Evolutionary conservation across 1,284 basidiomycete genomes (phyloP).

Genomic region (Tylopilus sp.): DNA sequence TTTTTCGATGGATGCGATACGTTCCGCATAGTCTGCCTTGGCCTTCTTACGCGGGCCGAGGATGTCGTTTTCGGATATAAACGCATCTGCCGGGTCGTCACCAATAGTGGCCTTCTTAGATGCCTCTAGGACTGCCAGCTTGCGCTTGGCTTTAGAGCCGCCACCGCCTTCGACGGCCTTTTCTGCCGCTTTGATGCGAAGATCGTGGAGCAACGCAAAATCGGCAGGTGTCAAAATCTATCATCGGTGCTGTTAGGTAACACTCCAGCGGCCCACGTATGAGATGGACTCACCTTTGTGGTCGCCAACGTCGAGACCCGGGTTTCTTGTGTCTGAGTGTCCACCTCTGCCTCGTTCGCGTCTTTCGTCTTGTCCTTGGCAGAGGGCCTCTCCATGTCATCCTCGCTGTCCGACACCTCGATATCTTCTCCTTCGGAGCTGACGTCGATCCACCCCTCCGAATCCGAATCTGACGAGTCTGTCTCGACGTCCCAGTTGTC

Average conservation of each 20-base stretch:
- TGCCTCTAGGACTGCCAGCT: constrained; percentile 83
- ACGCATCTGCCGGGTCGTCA: constrained; percentile 65
- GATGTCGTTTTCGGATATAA: constrained; percentile 93
- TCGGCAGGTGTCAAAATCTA: constrained; percentile 98
- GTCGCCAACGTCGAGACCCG: constrained; percentile 77
- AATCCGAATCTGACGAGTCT: constrained; percentile 72
- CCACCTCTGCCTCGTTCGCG: constrained; percentile 41
- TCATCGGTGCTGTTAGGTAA: constrained; percentile 5
- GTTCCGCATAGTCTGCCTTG: constrained; percentile 95
- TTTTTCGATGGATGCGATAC: constrained; percentile 92
- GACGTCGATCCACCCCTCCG: constrained; percentile 90
- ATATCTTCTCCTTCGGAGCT: constrained; percentile 78
- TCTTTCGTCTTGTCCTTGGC: constrained; percentile 45
- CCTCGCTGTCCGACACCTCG: constrained; percentile 89
- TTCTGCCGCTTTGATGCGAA: constrained; percentile 86
- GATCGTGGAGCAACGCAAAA: constrained; percentile 93
- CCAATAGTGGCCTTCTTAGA: constrained; percentile 64
- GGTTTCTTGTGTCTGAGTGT: constrained; percentile 39
- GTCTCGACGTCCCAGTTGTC: constrained; percentile 92
- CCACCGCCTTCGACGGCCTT: constrained; percentile 79
- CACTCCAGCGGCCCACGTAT: background rate
- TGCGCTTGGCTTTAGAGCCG: constrained; percentile 87
- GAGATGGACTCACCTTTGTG: constrained; percentile 68
- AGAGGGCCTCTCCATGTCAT: constrained; percentile 65
- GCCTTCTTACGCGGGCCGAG: constrained; percentile 94